A percentile compares a stretch with the other conserved stretches of the same genome.
These are phyloP conservation scores for Yamadazyma atlantica DNA, from an alignment of 1,139 yeast genomes.

Conservation along the genomic window DNA sequence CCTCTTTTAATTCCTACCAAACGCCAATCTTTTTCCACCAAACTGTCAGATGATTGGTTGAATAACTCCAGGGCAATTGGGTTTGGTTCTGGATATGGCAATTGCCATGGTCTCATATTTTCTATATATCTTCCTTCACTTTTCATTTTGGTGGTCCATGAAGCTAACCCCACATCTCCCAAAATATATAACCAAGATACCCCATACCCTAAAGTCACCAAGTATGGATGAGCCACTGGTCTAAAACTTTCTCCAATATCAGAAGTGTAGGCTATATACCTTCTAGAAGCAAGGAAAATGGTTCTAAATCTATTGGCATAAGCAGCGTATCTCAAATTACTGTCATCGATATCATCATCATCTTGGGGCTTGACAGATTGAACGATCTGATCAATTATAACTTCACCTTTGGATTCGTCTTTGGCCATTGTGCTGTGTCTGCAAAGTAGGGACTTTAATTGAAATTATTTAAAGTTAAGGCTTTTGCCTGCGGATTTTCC, in stretches of 20 bases:
- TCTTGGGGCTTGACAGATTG: constrained; percentile 19
- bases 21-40: constrained; percentile 61
- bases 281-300: constrained; percentile 69
- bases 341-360: constrained; percentile 11
- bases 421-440: too few relatives aligned
- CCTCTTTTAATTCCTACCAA: constrained; percentile 67
- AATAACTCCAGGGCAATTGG: constrained; percentile 38
- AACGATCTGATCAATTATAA: constrained; percentile 5
- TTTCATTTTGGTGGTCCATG: constrained; percentile 73
- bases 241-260: constrained; percentile 90
- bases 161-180: constrained; percentile 76
- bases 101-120: constrained; percentile 71
- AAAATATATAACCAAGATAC: constrained; percentile 74
- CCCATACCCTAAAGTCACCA: constrained; percentile 69
- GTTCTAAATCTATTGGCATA: constrained; percentile 75
- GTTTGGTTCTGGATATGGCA: constrained; percentile 43
- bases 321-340: constrained; percentile 70
- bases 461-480: too few relatives aligned
- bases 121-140: constrained; percentile 65
- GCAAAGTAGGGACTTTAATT: too few relatives aligned
- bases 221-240: constrained; percentile 72
- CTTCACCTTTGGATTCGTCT: constrained; percentile 1
- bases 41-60: constrained; percentile 22
- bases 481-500: too few relatives aligned
- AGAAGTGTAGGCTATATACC: constrained; percentile 85